phyloP scores from a whole-genome alignment of 2,329 filamentous ascomycete species.

The Venturia carpophila region DNA sequence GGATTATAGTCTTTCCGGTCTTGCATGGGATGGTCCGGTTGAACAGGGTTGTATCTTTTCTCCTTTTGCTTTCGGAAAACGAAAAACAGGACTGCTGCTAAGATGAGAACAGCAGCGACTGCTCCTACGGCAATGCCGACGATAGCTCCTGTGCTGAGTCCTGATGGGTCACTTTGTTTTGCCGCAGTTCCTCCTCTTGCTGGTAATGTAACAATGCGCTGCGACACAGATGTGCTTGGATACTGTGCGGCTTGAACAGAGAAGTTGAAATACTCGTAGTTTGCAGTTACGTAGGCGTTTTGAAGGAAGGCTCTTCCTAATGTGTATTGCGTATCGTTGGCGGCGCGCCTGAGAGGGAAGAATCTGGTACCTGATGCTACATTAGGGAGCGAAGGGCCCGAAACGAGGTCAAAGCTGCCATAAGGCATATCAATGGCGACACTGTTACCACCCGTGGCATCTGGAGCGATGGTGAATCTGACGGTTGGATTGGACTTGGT shows the following conservation, averaged over 20 bases:
- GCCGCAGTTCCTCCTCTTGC: not conserved
- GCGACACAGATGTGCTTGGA: constrained; percentile 17
- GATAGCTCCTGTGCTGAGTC: constrained; percentile 32
- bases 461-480: constrained; percentile 35
- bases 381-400: constrained; percentile 29
- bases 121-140: constrained; percentile 34
- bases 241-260: constrained; percentile 35
- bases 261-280: constrained; percentile 42
- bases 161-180: not conserved
- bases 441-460: constrained; percentile 22
- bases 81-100: constrained; percentile 4
- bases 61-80: constrained; percentile 15
- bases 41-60: not conserved
- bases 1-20: not conserved
- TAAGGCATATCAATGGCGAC: constrained; percentile 42
- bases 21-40: not conserved
- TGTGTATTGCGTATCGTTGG: constrained; percentile 48
- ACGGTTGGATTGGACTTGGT: constrained; percentile 26
- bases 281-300: constrained; percentile 49
- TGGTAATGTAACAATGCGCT: constrained; percentile 15
- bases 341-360: constrained; percentile 55
- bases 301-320: constrained; percentile 64
- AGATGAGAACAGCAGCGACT: constrained; percentile 1
- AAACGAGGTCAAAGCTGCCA: constrained; percentile 38
- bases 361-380: constrained; percentile 35